Evolutionary conservation across 805 yeast genomes (phyloP), one percentile per base, ranked within the genome.

Genomic region (Zygosaccharomyces bailii): DNA sequence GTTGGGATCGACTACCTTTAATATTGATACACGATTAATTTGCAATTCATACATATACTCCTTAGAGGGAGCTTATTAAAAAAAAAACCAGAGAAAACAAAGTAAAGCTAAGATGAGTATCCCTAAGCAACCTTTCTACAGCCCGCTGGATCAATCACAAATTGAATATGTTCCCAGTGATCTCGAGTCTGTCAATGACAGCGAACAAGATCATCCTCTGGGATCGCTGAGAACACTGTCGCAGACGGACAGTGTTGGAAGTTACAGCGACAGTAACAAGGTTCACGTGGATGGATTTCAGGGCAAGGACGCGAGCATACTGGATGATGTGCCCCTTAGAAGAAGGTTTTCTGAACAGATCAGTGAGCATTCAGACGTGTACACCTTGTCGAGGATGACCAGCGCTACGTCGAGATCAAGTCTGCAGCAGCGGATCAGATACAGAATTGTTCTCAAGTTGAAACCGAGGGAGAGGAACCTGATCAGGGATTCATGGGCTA

Each of bases 401-500:
- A 49, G 50, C 19, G 49, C 49, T 4, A 45, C 48, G 5, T 49
- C 59, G 18, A 40, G 50, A 20, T 49, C 56, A 6, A 50, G 48
- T 23, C 50, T 55, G 36, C 24, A 51, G n/a, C 52, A 53, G 20
- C 54, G 53, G 8, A 40, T 49, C 5, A 51, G 57, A 34, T 59
- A 54, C 49, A 60, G 60, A 43, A 54, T 66, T 13, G 56, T 56
- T 7, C 51, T 67, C 18, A 55, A 55, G 23, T 56, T 69, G 37
- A 56, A 60, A 1, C 38, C 53, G 1, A 52, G 63, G 8, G 74
- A 71, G 49, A 57, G 57, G 9, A 53, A 55, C n/a, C 47, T 69
- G n/a, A 50, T 71, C 2, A 57, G 68, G 42, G 54, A 55, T 5
- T 61, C 73, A 4, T 71, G 74, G 74, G 45, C 54, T 11, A 61